Evolutionary conservation across 1,139 yeast species (phyloP).

Genomic region (Candida pseudoviswanathii): DNA sequence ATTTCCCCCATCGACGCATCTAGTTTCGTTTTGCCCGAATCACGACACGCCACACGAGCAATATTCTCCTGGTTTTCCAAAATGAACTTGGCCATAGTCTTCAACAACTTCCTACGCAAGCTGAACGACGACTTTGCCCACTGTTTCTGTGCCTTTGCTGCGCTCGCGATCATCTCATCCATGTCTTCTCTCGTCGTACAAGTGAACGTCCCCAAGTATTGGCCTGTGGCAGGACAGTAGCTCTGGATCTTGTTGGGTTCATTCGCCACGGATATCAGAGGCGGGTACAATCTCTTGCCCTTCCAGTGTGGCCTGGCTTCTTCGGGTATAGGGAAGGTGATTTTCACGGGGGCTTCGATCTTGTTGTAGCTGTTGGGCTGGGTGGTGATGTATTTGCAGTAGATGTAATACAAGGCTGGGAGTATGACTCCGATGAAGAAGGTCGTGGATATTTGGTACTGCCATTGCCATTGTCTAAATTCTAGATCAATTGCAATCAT

Average conservation of each 20-base stretch:
- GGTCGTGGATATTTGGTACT: constrained; percentile 50
- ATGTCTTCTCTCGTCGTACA: constrained; percentile 69
- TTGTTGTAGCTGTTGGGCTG: constrained; percentile 47
- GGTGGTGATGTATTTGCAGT: constrained; percentile 40
- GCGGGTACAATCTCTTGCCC: constrained; percentile 73
- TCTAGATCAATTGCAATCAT: constrained; percentile 51
- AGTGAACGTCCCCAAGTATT: constrained; percentile 70
- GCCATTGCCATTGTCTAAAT: constrained; percentile 49
- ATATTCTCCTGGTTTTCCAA: constrained; percentile 81
- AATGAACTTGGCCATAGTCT: constrained; percentile 71
- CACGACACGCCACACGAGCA: constrained; percentile 92
- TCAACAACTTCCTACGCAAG: constrained; percentile 67
- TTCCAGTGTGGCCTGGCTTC: constrained; percentile 93
- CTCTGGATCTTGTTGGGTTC: constrained; percentile 75
- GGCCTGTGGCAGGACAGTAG: constrained; percentile 96
- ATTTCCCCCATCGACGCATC: constrained; percentile 97
- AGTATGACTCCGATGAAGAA: constrained; percentile 45
- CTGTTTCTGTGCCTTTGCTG: constrained; percentile 57
- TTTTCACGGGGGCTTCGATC: constrained; percentile 48
- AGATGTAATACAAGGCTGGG: constrained; percentile 41
- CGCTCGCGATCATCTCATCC: constrained; percentile 59
- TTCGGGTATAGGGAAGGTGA: constrained; percentile 67
- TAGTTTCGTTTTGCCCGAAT: constrained; percentile 91
- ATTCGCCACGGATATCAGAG: constrained; percentile 50
- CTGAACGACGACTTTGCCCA: constrained; percentile 64